Percentiles rank a stretch among this genome's conserved stretches.
Evolutionary conservation across 805 yeast species (phyloP).

Genomic region (Yarrowia sp.): DNA sequence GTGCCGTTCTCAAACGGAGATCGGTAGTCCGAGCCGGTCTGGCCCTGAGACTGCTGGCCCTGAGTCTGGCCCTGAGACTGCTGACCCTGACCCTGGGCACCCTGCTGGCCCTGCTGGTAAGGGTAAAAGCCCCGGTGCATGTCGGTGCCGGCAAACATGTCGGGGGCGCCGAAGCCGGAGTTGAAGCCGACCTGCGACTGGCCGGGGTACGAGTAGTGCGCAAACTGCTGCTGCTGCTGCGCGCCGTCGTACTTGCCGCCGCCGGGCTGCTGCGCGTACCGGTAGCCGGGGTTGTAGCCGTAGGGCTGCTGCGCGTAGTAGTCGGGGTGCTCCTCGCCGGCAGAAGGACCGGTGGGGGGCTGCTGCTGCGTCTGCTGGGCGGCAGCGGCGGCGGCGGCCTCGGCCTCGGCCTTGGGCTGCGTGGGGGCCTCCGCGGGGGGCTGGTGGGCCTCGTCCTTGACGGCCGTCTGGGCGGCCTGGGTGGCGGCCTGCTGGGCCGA

Average conservation of each 20-base stretch:
- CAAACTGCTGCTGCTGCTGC: constrained; percentile 38
- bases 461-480: constrained; percentile 21
- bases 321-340: constrained; percentile 32
- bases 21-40: constrained; percentile 29
- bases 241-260: constrained; percentile 24
- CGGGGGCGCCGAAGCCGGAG: constrained; percentile 36
- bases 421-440: constrained; percentile 39
- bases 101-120: constrained; percentile 36
- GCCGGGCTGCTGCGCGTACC: constrained; percentile 34
- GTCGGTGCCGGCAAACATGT: constrained; percentile 38
- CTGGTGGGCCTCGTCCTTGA: constrained; percentile 38
- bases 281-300: constrained; percentile 38
- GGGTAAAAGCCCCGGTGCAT: constrained; percentile 38
- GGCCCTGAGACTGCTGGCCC: constrained; percentile 6
- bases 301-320: constrained; percentile 37
- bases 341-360: constrained; percentile 18
- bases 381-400: constrained; percentile 38
- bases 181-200: constrained; percentile 33
- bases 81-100: constrained; percentile 16
- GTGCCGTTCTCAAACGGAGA: constrained; percentile 39
- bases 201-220: constrained; percentile 39
- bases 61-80: constrained; percentile 23
- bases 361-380: constrained; percentile 37
- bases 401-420: constrained; percentile 39
- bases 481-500: constrained; percentile 43